These are phyloP conservation scores for Phytopythium cucurbitacearum DNA, from an alignment of 352 stramenopile species.

Conservation along the genomic window DNA sequence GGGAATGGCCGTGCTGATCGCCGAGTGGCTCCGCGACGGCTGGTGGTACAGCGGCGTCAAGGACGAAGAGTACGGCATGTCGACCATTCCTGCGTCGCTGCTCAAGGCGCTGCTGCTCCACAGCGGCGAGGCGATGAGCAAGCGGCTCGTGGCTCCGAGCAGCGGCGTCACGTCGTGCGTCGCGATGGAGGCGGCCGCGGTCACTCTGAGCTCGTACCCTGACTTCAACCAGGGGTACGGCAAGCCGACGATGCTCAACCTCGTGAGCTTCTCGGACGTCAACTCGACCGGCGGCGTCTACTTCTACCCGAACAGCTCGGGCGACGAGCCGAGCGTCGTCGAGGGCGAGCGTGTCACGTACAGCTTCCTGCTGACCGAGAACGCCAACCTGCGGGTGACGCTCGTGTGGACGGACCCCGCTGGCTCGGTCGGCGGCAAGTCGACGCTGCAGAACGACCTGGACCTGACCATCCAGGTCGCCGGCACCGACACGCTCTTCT, in stretches of 20 bases:
- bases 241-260: slow-evolving; percentile 58
- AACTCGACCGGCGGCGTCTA: slow-evolving; percentile 25
- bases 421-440: slow-evolving; percentile 42
- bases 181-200: slow-evolving; percentile 27
- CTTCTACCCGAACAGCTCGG: slow-evolving; percentile 49
- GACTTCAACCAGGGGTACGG: slow-evolving; percentile 78
- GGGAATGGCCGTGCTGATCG: slow-evolving; percentile 66
- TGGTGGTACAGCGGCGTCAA: slow-evolving; percentile 72
- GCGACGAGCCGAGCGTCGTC: slow-evolving; percentile 47
- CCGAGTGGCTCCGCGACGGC: slow-evolving; percentile 73
- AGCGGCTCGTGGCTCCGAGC: slow-evolving; percentile 34
- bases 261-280: slow-evolving; percentile 37
- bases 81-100: slow-evolving; percentile 54
- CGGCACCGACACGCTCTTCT: slow-evolving; percentile 47
- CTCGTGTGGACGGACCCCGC: slow-evolving; percentile 72
- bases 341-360: slow-evolving; percentile 45
- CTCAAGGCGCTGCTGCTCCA: slow-evolving; percentile 84
- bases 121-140: slow-evolving; percentile 57
- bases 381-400: slow-evolving; percentile 58
- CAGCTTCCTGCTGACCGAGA: slow-evolving; percentile 48
- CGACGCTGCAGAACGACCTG: slow-evolving; percentile 64
- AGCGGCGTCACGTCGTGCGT: slow-evolving; percentile 51
- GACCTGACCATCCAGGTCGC: slow-evolving; percentile 56
- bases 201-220: slow-evolving; percentile 35
- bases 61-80: slow-evolving; percentile 50